Base-by-base conservation (phyloP, 2,329 filamentous ascomycete genomes). In the Talaromyces pinophilus region DNA sequence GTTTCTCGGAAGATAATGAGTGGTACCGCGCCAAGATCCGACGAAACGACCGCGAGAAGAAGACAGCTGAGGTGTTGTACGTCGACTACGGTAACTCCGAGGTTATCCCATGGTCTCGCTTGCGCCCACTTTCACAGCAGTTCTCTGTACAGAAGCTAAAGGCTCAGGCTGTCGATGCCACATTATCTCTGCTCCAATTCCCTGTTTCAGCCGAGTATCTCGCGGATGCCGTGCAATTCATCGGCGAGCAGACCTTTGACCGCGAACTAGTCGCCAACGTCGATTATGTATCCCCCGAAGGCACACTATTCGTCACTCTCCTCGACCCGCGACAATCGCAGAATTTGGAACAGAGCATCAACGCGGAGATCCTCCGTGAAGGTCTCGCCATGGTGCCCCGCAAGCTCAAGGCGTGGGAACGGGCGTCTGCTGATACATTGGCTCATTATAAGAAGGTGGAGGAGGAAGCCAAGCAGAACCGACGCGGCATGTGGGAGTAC, bases 21-120 rank as follows among this genome's bases (percentile, higher is more conserved):
- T 99, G 94, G 94, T 99, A 99, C 83, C 92, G 95, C 68, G 95
- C 92, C 38, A 90, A 90, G 68, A 88, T 99, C 68, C 90, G 93
- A 69, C 89, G 93, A 76, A 97, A 98, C 79, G 95, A 99, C 81
- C 92, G 95, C 69, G 86, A 93, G 8, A 90, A 89, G 74, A 92
- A 95, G 85, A 88, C 91, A 72, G 90, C 93, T 28, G 95, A 99
- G 79, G 90, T 99, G 30, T 82, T 96, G 55, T 99, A 97, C 80
- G 88, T 99, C 69, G 95, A 99, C 82, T 99, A 96, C 79, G 95
- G 95, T 73, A 99, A 99, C 85, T 90, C 87, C 64, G 95, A 99
- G 80, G 90, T 89, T 75, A 84, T 96, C 66, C 87, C 93, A 0
- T 99, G 94, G 93, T 86, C 88, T 28, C 86, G 87, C 71, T 87